Conservation (phyloP, 139 green algal genomes). For the Chlamydomonas eustigma region DNA sequence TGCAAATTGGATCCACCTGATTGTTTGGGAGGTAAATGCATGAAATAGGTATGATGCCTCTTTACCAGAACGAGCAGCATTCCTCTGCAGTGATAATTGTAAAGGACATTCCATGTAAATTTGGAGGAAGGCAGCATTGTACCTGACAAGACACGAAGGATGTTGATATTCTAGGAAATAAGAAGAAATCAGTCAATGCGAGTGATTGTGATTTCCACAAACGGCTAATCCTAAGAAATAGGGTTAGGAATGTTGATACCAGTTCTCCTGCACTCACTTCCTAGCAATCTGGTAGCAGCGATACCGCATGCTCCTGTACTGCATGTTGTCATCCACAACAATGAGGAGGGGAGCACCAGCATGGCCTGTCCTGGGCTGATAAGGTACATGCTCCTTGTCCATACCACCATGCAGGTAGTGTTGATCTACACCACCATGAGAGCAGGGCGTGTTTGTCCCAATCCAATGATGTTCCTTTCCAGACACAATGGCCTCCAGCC, state of each 20-base stretch:
- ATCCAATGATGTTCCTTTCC: no score
- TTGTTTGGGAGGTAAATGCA: background rate
- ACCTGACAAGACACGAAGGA: background rate
- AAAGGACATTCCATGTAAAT: background rate
- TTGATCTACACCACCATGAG: no score
- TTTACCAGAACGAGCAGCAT: background rate
- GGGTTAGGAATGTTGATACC: background rate
- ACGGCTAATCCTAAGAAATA: background rate
- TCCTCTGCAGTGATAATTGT: background rate
- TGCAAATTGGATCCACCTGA: no score
- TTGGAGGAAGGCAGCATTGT: background rate
- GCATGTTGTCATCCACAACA: conserved; percentile 10
- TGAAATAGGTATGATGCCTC: background rate
- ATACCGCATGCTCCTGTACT: conserved; percentile 12
- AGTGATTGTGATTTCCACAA: background rate
- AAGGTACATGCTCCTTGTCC: no score
- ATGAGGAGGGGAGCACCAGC: background rate
- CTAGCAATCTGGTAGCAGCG: background rate
- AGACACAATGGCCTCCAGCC: no score
- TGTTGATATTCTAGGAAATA: background rate
- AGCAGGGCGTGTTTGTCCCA: no score
- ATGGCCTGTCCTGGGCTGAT: no score
- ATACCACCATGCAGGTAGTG: no score
- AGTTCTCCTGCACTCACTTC: background rate
- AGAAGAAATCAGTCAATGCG: background rate